These are phyloP conservation scores for Neurospora sp. DNA, from an alignment of 495 filamentous ascomycete species.

Conservation along the genomic window DNA sequence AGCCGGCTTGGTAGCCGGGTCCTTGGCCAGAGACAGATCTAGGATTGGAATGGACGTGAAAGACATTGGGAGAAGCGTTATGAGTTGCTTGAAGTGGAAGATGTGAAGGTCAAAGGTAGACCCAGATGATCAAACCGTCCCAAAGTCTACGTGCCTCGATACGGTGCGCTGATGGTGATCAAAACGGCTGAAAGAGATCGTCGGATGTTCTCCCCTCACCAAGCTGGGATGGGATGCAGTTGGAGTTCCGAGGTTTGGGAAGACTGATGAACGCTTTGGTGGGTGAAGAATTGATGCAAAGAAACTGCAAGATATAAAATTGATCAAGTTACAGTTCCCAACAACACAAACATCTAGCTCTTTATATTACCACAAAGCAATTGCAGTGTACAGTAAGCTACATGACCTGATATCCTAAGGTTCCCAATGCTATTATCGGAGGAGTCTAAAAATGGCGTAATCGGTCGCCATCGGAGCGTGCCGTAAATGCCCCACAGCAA, in stretches of 20 bases:
- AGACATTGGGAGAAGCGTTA: slow-evolving; percentile 28
- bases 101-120: not conserved
- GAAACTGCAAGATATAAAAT: not conserved
- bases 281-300: not conserved
- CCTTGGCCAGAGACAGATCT: slow-evolving; percentile 56
- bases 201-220: not conserved
- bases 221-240: not conserved
- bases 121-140: not conserved
- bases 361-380: not conserved
- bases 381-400: not conserved
- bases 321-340: not conserved
- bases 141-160: not conserved
- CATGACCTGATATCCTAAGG: not conserved
- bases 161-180: not conserved
- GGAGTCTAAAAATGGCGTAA: slow-evolving; percentile 18
- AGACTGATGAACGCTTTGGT: not conserved
- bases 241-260: not conserved
- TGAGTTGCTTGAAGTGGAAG: not conserved
- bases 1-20: slow-evolving; percentile 56
- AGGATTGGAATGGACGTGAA: slow-evolving; percentile 78
- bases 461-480: slow-evolving; percentile 18
- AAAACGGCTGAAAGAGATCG: not conserved
- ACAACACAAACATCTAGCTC: not conserved
- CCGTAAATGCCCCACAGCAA: slow-evolving; percentile 8
- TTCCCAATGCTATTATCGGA: not conserved